A percentile compares a stretch with the other conserved stretches of the same genome.
Conservation (phyloP, 495 filamentous ascomycete species). For the Penicillium riverlandense region DNA sequence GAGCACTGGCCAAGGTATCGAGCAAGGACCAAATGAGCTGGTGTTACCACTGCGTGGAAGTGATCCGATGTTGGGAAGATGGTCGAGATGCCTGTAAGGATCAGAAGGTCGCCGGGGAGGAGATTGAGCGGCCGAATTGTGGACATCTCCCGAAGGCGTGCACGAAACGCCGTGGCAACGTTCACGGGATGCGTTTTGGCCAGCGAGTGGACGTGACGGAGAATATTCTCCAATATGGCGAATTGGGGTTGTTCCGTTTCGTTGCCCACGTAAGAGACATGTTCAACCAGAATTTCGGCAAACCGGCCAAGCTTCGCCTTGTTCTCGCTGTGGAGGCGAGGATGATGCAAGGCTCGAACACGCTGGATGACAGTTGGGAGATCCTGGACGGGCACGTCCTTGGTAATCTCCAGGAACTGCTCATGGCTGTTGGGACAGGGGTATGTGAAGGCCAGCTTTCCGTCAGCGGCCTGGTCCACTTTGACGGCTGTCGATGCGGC, state of each 20-base stretch:
- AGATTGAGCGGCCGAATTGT: slow-evolving; percentile 51
- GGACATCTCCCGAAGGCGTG: slow-evolving; percentile 60
- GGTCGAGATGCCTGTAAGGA: slow-evolving; percentile 73
- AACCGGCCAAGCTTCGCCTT: slow-evolving; percentile 76
- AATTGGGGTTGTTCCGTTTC: slow-evolving; percentile 45
- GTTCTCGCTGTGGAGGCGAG: slow-evolving; percentile 76
- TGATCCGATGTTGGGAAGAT: slow-evolving; percentile 95
- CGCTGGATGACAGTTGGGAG: slow-evolving; percentile 76
- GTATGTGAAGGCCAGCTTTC: slow-evolving; percentile 69
- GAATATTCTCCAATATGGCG: slow-evolving; percentile 54
- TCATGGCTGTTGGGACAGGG: slow-evolving; percentile 71
- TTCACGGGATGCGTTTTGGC: slow-evolving; percentile 73
- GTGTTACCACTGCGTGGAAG: slow-evolving; percentile 89
- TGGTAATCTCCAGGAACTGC: slow-evolving; percentile 60
- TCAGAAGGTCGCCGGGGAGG: slow-evolving; percentile 65
- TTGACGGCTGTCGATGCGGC: slow-evolving; percentile 17
- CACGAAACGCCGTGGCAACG: slow-evolving; percentile 68
- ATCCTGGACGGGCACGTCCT: slow-evolving; percentile 50
- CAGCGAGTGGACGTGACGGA: slow-evolving; percentile 79
- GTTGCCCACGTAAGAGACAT: slow-evolving; percentile 62
- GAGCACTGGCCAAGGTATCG: slow-evolving; percentile 75
- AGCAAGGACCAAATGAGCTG: slow-evolving; percentile 71
- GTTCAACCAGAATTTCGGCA: slow-evolving; percentile 65
- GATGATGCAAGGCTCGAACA: slow-evolving; percentile 82
- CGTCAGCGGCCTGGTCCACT: slow-evolving; percentile 33